Evolutionary conservation across 495 filamentous ascomycete species (phyloP).

Genomic region (Podospora sp.): DNA sequence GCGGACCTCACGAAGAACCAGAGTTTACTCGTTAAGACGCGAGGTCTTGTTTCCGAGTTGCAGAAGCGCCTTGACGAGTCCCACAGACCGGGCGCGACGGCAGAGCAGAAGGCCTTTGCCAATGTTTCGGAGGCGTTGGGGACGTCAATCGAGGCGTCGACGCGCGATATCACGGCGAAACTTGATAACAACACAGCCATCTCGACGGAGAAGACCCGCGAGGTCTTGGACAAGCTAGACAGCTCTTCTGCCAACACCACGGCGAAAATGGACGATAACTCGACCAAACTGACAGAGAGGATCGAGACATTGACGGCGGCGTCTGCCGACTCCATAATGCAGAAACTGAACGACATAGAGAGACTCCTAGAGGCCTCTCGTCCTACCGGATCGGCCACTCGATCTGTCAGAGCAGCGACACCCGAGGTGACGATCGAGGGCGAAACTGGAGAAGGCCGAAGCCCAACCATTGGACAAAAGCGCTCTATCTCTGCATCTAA

Average conservation of each 20-base stretch:
- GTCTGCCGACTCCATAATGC: background rate
- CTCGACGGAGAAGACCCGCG: too few relatives aligned
- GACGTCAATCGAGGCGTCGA: too few relatives aligned
- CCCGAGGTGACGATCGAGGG: background rate
- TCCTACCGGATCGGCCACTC: background rate
- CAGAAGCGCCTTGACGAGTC: background rate
- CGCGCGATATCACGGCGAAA: too few relatives aligned
- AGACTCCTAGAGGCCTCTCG: background rate
- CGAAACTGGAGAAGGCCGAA: background rate
- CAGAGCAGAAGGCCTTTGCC: background rate
- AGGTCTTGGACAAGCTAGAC: too few relatives aligned
- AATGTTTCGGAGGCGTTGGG: too few relatives aligned
- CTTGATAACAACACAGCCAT: too few relatives aligned
- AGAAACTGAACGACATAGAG: background rate
- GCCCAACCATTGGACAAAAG: background rate
- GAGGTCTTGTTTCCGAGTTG: background rate
- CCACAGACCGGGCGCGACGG: background rate
- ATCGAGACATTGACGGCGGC: background rate
- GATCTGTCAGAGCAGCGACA: background rate
- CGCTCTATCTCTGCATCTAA: background rate
- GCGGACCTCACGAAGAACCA: background rate
- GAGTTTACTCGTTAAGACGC: background rate
- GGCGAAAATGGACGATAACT: background rate
- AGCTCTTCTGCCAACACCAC: too few relatives aligned
- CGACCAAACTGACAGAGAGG: background rate